A percentile compares a stretch with the other conserved stretches of the same genome.
Conservation (phyloP, 345 rosid species). For the Pugionium dolabratum region DNA sequence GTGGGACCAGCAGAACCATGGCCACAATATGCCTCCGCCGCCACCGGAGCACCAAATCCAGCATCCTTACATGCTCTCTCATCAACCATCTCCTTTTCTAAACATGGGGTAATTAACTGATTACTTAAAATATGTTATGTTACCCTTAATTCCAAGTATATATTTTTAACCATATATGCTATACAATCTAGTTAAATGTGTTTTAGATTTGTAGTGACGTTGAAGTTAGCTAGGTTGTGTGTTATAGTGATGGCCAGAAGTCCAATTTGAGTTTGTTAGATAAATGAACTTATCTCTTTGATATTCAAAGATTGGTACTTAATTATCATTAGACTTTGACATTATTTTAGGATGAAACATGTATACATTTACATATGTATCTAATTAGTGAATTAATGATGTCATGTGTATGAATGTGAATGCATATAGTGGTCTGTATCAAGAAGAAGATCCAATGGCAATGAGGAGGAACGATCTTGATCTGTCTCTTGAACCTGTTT, state of each 20-base stretch:
- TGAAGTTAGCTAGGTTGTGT: slow-evolving; percentile 13
- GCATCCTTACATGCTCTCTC: slow-evolving; percentile 51
- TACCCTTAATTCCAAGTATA: slow-evolving; percentile 1
- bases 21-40: slow-evolving; percentile 50
- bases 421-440: slow-evolving; percentile 61
- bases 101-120: slow-evolving; percentile 62
- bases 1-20: slow-evolving; percentile 61
- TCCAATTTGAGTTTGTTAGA: not conserved
- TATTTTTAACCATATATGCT: not conserved
- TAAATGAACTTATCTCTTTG: not conserved
- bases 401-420: too few relatives aligned
- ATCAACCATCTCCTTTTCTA: slow-evolving; percentile 55
- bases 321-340: not conserved
- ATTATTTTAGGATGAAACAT: slow-evolving; percentile 7
- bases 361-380: too few relatives aligned
- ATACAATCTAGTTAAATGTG: slow-evolving; percentile 17
- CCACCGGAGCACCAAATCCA: slow-evolving; percentile 56
- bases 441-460: slow-evolving; percentile 57
- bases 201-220: not conserved
- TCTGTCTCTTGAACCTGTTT: slow-evolving; percentile 62
- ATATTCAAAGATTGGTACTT: slow-evolving; percentile 1
- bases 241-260: slow-evolving; percentile 20
- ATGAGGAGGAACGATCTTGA: slow-evolving; percentile 68
- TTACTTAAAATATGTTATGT: not conserved
- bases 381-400: too few relatives aligned